Evolutionary conservation across 2,329 filamentous ascomycete genomes (phyloP).

Genomic region (Epichloe gansuensis): DNA sequence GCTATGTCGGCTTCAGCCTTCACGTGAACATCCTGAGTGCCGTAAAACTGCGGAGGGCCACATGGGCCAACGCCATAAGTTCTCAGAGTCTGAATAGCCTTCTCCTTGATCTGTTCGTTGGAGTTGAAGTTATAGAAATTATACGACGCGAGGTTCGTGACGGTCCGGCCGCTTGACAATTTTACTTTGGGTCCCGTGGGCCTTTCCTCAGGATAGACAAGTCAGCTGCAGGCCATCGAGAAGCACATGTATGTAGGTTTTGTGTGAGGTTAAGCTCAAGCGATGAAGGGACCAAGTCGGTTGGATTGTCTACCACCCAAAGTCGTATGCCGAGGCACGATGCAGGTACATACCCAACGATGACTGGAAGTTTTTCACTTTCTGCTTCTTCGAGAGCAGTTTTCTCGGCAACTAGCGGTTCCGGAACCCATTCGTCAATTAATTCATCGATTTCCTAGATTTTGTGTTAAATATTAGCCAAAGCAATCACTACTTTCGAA

Average conservation of each 20-base stretch:
- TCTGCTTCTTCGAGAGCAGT: slow-evolving; percentile 68
- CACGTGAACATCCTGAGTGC: slow-evolving; percentile 96
- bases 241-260: not conserved
- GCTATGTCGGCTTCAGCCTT: slow-evolving; percentile 92
- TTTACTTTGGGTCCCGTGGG: slow-evolving; percentile 85
- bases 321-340: not conserved
- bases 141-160: slow-evolving; percentile 85
- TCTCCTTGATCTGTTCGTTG: slow-evolving; percentile 87
- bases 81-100: slow-evolving; percentile 83
- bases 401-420: slow-evolving; percentile 68
- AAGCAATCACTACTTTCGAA: not conserved
- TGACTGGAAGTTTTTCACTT: slow-evolving; percentile 71
- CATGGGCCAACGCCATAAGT: slow-evolving; percentile 96
- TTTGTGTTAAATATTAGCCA: not conserved
- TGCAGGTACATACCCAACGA: slow-evolving; percentile 57
- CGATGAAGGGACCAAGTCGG: not conserved
- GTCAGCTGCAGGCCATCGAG: not conserved
- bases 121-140: slow-evolving; percentile 97
- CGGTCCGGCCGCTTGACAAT: slow-evolving; percentile 75
- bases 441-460: slow-evolving; percentile 80
- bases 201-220: slow-evolving; percentile 30
- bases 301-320: not conserved
- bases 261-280: not conserved
- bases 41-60: slow-evolving; percentile 94
- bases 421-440: slow-evolving; percentile 91